Evolutionary conservation across 257 asterid genomes (phyloP), one percentile per base, ranked within the genome.

Genomic region (Orobanche coerulescens): DNA sequence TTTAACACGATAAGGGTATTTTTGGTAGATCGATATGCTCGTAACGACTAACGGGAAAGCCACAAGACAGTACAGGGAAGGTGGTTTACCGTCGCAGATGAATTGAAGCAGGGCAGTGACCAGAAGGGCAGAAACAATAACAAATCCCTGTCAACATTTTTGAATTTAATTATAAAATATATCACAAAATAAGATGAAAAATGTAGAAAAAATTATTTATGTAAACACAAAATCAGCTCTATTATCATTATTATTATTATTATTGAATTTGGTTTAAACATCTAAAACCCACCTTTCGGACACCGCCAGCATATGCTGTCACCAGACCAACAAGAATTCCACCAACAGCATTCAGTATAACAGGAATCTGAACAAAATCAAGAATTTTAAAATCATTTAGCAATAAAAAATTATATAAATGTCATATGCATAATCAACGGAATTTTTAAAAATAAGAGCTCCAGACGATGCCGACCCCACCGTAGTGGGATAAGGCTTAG

Each of bases 241-340:
- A 39, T 19, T 18, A 36, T 40, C 36, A 30, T 30, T 30, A 2
- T 3, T 30, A 30, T 7, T 30, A 30, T 30, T 7, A 30, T 7
- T 30, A 30, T 20, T 24, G n/a, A 55, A 54, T 15, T 37, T 50
- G 24, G 14, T 20, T n/a, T n/a, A 31, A 30, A 2, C 6, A 19
- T 62, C 30, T 15, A 64, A 36, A 26, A 59, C 79, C 43, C 58
- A 79, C 95, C 95, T 92, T 92, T 56, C 95, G 83, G 13, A 92
- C 96, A 55, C 98, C 98, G 62, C 98, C 98, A 19, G 95, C 97
- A 71, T 92, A 88, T 62, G 86, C 69, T 52, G 97, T 92, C 84
- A 92, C 95, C 37, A 92, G 94, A 59, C 98, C 98, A 40, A 92
- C 98, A 65, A 92, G 95, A 76, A 92, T 92, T 61, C 97, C 98